Conservation (phyloP, 2,329 filamentous ascomycete species). For the Colletotrichum tamarilloi region DNA sequence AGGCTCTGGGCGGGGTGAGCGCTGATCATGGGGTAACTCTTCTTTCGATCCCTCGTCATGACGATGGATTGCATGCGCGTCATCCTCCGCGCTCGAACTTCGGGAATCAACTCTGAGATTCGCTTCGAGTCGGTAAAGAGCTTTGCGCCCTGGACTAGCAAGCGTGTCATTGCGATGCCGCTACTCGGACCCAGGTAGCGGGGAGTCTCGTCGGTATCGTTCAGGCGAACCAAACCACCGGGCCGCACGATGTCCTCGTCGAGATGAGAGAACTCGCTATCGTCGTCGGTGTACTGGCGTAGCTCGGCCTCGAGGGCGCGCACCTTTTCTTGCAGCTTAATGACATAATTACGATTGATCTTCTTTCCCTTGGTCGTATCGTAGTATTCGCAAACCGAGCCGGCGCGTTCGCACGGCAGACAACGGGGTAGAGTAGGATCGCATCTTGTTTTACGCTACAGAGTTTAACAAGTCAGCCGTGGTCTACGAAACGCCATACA, state of each 20-base stretch:
- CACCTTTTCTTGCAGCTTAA: constrained; percentile 89
- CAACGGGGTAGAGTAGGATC: constrained; percentile 93
- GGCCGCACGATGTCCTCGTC: constrained; percentile 88
- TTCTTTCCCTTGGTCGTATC: constrained; percentile 88
- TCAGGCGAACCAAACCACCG: constrained; percentile 85
- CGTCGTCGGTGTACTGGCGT: constrained; percentile 80
- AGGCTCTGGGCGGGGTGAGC: constrained; percentile 81
- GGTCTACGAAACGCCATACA: neutral
- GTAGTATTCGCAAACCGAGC: constrained; percentile 93
- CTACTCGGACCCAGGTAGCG: constrained; percentile 94
- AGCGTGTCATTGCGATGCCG: constrained; percentile 92
- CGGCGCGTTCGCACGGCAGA: constrained; percentile 90
- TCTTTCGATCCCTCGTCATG: constrained; percentile 72
- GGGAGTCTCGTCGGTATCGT: constrained; percentile 85
- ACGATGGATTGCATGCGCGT: constrained; percentile 70
- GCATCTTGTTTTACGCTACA: constrained; percentile 92
- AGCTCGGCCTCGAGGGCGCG: constrained; percentile 85
- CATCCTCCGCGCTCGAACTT: constrained; percentile 69
- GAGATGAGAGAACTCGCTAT: constrained; percentile 75
- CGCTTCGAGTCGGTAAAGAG: constrained; percentile 90
- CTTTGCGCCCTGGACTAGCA: constrained; percentile 97
- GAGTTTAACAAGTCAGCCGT: constrained; percentile 35
- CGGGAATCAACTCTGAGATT: constrained; percentile 91
- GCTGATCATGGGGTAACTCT: constrained; percentile 92
- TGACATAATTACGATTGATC: constrained; percentile 91